Evolutionary conservation across 306 rosid species (phyloP), one percentile per base, ranked within the genome.

Genomic region (Pterocarpus santalinus): DNA sequence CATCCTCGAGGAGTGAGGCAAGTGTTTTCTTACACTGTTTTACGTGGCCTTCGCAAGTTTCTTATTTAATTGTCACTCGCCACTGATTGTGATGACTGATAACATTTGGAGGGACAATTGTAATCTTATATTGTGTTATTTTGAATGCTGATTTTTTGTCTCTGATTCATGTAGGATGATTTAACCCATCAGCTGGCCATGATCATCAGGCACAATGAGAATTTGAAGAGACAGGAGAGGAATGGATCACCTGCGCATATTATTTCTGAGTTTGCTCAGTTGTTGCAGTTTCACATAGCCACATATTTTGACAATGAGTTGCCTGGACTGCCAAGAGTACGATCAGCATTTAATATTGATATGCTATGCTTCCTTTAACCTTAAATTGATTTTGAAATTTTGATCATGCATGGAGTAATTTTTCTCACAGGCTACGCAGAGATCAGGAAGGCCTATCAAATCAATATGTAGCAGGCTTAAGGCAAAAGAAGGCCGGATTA

Each of bases 1-100:
- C 98, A 65, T 93, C 99, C 84, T 95, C 99, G 52, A 88, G 98
- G 87, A 95, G 99, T 61, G 99, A 95, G 99, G 99, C 84, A 88
- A 87, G 94, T 72, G 9, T 77, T 69, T 79, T 70, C 39, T 43
- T 38, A 52, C 9, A 12, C 30, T 72, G 43, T 14, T 30, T 55
- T 65, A 39, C 22, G 39, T 7, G 3, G 14, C 32, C 46, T 47
- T 62, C 65, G 32, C 56, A 69, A 53, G 69, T 68, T 86, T 72
- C 44, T 56, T 33, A 36, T 74, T 71, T 85, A 47, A 43, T 80
- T 73, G 80, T 49, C 44, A 33, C 77, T 84, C 1, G 60, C 67
- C 53, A 30, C 28, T 53, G 30, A 30, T 15, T 46, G 30, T 22
- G 14, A 8, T 51, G 46, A 62, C 47, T 16, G 28, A 32, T 61